Percentiles rank a stretch among this genome's conserved stretches.
Conservation (phyloP, 192 early-diverging fungal species). For the Coemansia sp. region DNA sequence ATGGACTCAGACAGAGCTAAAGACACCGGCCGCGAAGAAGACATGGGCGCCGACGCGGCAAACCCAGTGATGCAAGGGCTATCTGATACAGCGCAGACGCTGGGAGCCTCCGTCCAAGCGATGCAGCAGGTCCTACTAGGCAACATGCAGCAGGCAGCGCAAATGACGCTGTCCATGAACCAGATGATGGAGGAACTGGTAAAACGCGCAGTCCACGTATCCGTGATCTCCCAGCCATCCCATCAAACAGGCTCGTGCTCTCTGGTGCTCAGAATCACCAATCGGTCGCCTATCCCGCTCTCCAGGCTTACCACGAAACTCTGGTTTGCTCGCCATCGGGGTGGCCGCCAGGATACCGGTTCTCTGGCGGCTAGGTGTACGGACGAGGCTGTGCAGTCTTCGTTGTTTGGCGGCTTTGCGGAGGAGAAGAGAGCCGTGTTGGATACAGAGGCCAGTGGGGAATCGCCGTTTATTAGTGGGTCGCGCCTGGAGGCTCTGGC, state of each 20-base stretch:
- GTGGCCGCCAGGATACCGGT: neutral
- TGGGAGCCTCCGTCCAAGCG: slow-evolving; percentile 37
- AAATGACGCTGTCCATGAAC: slow-evolving; percentile 51
- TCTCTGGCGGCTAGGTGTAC: neutral
- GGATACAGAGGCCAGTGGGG: neutral
- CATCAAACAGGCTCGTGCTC: neutral
- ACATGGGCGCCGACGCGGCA: too few species aligned
- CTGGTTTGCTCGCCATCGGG: slow-evolving; percentile 11
- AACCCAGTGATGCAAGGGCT: slow-evolving; percentile 9
- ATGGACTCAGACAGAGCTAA: neutral
- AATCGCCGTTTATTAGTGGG: neutral
- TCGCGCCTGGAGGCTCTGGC: neutral
- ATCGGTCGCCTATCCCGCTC: slow-evolving; percentile 41
- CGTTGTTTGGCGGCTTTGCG: neutral
- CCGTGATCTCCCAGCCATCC: slow-evolving; percentile 25
- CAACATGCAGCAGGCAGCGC: slow-evolving; percentile 49
- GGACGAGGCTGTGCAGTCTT: neutral
- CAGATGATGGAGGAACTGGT: slow-evolving; percentile 53
- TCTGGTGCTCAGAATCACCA: slow-evolving; percentile 15
- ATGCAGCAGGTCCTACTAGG: slow-evolving; percentile 41
- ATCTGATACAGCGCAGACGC: slow-evolving; percentile 29
- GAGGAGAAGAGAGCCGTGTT: neutral
- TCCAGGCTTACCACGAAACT: slow-evolving; percentile 9
- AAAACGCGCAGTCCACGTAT: slow-evolving; percentile 27
- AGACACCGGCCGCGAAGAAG: neutral